Base-by-base conservation (phyloP, 371 early-diverging fungal species). In the Mortierella sp. region DNA sequence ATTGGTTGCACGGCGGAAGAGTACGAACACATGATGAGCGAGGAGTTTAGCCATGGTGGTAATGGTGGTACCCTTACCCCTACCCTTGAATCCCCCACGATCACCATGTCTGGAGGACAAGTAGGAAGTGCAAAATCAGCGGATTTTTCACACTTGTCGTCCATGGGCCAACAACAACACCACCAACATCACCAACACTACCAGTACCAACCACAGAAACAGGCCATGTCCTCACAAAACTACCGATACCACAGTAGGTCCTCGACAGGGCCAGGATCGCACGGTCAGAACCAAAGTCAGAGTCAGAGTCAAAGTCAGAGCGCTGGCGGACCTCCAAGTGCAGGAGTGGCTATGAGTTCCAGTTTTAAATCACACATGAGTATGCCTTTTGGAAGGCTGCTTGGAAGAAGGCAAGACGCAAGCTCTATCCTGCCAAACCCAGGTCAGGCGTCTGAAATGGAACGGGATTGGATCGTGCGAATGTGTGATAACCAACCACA, bases 401-500 rank as follows among this genome's bases (percentile, higher is more conserved):
- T 55, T n/a, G 61, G 73, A 0, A 77, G 56, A 24, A 48, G 61
- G 59, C 71, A 77, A 31, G 71, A 71, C 63, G 58, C 63, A 24
- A 80, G 77, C 28, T 63, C 81, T n/a, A 71, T 87, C 29, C 72
- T 88, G 27, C 63, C 83, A 0, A 78, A 83, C 48, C 85, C 86
- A 9, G 80, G 78, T 2, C 73, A 82, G 28, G 80, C 83, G 12
- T 82, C 79, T 16, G 84, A 82, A 19, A 9, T 46, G 14, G 87
- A 88, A 39, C 67, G 76, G 9, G 84, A 84, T 27, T 86, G 85
- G 82, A 76, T 90, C 6, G 51, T 67, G 13, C 45, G 62, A 16
- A 71, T 87, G 54, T 83, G 83, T 24, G 57, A 67, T n/a, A 61
- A 74, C 49, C 87, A 86, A 31, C 83, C 83, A 1, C 84, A 83